phyloP scores from a whole-genome alignment of 352 stramenopile genomes.

The Phytophthora sansomeana region DNA sequence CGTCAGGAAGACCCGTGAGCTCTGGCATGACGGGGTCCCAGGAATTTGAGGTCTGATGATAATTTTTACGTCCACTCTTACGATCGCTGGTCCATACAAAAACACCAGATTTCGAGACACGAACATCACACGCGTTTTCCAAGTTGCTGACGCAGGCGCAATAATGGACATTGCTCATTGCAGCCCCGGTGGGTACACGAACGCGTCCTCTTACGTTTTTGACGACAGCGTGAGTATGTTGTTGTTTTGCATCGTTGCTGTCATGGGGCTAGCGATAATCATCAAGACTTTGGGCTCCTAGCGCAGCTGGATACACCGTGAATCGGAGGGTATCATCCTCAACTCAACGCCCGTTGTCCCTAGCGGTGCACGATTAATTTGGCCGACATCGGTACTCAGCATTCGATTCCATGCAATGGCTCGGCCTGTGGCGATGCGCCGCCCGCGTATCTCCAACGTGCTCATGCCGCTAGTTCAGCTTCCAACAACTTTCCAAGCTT shows the following conservation, averaged over 20 bases:
- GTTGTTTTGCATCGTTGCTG: conserved; percentile 16
- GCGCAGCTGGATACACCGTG: conserved; percentile 6
- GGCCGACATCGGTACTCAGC: conserved; percentile 17
- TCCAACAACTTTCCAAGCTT: not conserved
- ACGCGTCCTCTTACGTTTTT: conserved; percentile 27
- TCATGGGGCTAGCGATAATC: not conserved
- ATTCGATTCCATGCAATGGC: conserved; percentile 20
- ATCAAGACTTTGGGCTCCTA: conserved; percentile 5
- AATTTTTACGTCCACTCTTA: conserved; percentile 40
- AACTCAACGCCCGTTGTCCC: conserved; percentile 18
- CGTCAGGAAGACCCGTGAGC: conserved; percentile 6
- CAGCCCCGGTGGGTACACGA: conserved; percentile 13
- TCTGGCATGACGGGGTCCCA: conserved; percentile 20
- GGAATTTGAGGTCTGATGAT: conserved; percentile 40
- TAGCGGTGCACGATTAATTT: conserved; percentile 12
- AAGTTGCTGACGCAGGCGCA: not conserved
- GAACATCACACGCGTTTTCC: conserved; percentile 22
- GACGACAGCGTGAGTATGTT: conserved; percentile 28
- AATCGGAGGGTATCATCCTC: conserved; percentile 12
- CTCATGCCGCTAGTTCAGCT: not conserved
- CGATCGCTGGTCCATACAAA: conserved; percentile 43
- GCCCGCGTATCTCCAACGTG: conserved; percentile 5
- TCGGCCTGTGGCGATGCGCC: not conserved
- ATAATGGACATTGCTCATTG: conserved; percentile 17
- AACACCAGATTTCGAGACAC: conserved; percentile 23